These are phyloP conservation scores for Apiotrichum akiyoshidainum DNA, from an alignment of 1,284 basidiomycete species.

Conservation along the genomic window DNA sequence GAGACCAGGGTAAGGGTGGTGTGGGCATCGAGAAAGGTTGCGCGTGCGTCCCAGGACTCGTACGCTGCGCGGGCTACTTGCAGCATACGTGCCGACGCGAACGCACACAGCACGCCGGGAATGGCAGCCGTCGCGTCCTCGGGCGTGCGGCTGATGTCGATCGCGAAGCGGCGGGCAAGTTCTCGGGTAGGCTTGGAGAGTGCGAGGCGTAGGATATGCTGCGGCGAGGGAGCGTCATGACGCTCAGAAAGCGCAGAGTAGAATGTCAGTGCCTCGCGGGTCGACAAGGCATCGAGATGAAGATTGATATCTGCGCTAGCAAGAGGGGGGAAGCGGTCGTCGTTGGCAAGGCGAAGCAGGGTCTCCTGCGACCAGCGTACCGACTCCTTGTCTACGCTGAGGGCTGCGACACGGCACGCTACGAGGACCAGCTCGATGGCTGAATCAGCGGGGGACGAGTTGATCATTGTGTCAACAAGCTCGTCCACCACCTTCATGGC, in stretches of 20 bases:
- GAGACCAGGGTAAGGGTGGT: slow-evolving; percentile 12
- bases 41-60: neutral
- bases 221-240: slow-evolving; percentile 1
- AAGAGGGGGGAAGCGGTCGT: slow-evolving; percentile 18
- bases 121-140: slow-evolving; percentile 6
- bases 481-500: slow-evolving; percentile 15
- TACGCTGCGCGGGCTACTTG: slow-evolving; percentile 5
- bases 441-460: neutral
- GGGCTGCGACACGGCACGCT: slow-evolving; percentile 7
- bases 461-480: slow-evolving; percentile 19
- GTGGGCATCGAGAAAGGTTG: slow-evolving; percentile 5
- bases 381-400: neutral
- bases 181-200: slow-evolving; percentile 6
- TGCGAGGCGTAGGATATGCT: slow-evolving; percentile 13
- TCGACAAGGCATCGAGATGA: slow-evolving; percentile 6
- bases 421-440: slow-evolving; percentile 16
- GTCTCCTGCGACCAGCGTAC: slow-evolving; percentile 9
- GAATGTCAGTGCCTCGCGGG: slow-evolving; percentile 12
- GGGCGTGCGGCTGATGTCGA: slow-evolving; percentile 5
- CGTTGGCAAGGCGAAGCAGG: slow-evolving; percentile 11
- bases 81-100: slow-evolving; percentile 14
- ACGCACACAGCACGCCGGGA: slow-evolving; percentile 13
- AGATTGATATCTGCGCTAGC: slow-evolving; percentile 3
- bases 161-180: slow-evolving; percentile 6
- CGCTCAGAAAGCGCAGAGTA: slow-evolving; percentile 10